Base-by-base conservation (phyloP, 2,329 filamentous ascomycete genomes). In the Magnaporthiopsis poae region DNA sequence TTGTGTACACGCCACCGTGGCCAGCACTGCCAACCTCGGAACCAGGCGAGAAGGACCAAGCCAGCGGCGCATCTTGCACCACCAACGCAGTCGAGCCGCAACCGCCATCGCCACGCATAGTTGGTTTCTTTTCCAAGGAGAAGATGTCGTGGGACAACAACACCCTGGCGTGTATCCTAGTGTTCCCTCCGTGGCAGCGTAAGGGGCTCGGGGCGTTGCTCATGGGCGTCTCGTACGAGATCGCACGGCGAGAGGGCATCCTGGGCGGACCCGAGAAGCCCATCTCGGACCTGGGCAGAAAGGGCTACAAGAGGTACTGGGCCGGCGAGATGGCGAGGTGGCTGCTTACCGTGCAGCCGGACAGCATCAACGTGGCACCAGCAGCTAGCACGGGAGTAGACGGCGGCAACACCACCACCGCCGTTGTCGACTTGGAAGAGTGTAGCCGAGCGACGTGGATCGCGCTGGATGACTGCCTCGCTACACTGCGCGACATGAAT, bases 71-170 rank as follows among this genome's bases (percentile, higher is more conserved):
- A 71, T 66, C 66, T 11, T 65, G 62, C 60, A 46, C 66, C 12
- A 67, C 66, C 12, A 68, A 62, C 52, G 61, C 67, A 13, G 59
- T 69, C 18, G 66, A 69, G 15, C 21, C 46, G 21, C 46, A 21
- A 5, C 61, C 60, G 1, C 68, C 46, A 21, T 65, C 60, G 21
- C 71, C 73, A 27, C 75, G 76, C 60, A 88, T 97, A 36, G 86
- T 94, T 0, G 95, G 95, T n/a, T 98, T 98, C 83, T 99, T 98
- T 80, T 96, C 91, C 69, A 98, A 99, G 75, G 95, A 99, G 77
- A 98, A 98, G 76, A 90, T 97, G 82, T 96, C 92, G 3, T 99
- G 95, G 94, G 95, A 99, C 73, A 93, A 94, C 73, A 98, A 99
- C 77, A 99, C 98, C 71, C 84, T 99, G 5, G 95, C 95, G 0